Percentiles rank a stretch among this genome's conserved stretches.
Conservation (phyloP, 345 rosid genomes). For the Linum lewisii region DNA sequence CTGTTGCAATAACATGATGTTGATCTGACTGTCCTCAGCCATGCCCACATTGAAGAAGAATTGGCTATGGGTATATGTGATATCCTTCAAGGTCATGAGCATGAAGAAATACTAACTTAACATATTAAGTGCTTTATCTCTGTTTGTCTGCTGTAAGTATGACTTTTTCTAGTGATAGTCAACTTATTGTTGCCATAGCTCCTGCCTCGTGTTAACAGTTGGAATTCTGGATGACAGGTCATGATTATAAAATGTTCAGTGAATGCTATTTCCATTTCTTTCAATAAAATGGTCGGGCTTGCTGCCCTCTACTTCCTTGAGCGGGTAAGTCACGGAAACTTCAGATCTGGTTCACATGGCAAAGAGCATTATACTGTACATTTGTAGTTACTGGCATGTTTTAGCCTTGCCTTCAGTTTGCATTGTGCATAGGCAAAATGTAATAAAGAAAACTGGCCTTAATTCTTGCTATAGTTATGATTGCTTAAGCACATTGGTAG, state of each 20-base stretch:
- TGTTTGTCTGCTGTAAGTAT: no score
- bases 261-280: conserved; percentile 76
- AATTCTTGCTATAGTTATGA: no score
- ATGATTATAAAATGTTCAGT: conserved; percentile 82
- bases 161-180: neutral
- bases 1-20: conserved; percentile 7
- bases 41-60: conserved; percentile 18
- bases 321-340: conserved; percentile 36
- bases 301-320: conserved; percentile 87
- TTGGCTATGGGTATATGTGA: conserved; percentile 16
- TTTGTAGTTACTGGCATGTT: neutral
- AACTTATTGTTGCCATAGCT: no score
- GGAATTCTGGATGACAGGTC: conserved; percentile 44
- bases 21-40: conserved; percentile 18
- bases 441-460: no score
- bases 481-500: no score
- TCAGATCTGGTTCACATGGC: neutral
- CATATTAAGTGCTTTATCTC: neutral
- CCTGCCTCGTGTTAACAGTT: no score
- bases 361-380: neutral
- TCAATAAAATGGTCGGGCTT: conserved; percentile 81
- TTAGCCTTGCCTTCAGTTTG: neutral
- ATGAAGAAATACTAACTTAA: neutral
- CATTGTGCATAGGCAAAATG: no score
- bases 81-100: conserved; percentile 16